Evolutionary conservation across 2,329 filamentous ascomycete genomes (phyloP).

Genomic region (Claviceps arundinis): DNA sequence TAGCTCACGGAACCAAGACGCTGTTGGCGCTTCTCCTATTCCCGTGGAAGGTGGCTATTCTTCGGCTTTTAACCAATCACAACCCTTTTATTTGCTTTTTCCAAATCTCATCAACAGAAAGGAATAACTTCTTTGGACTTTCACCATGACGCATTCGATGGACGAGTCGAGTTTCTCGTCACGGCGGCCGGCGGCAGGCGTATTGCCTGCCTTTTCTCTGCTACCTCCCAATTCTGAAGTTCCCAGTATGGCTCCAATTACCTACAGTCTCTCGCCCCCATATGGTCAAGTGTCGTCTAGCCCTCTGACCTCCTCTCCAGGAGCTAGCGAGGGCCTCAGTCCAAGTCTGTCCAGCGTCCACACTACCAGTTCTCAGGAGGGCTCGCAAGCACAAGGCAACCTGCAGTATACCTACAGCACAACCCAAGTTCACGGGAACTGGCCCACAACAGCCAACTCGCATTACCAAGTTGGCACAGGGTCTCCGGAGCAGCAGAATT

Average conservation of each 20-base stretch:
- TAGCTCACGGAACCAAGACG: neutral
- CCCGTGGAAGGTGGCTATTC: neutral
- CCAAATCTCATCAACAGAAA: neutral
- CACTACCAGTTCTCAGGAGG: constrained; percentile 39
- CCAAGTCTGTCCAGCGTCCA: constrained; percentile 48
- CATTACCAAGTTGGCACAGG: constrained; percentile 41
- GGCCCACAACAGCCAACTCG: constrained; percentile 39
- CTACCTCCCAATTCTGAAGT: constrained; percentile 23
- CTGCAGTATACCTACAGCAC: constrained; percentile 34
- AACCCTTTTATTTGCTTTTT: neutral
- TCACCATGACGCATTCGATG: constrained; percentile 10
- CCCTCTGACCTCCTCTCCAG: constrained; percentile 26
- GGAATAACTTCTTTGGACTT: neutral
- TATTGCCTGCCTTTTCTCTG: constrained; percentile 22
- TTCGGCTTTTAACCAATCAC: neutral
- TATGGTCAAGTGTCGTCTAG: constrained; percentile 15
- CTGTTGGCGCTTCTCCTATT: neutral
- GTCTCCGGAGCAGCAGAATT: constrained; percentile 16
- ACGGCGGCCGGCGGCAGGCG: constrained; percentile 20
- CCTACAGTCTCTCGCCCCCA: constrained; percentile 14
- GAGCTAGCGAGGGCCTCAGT: constrained; percentile 47
- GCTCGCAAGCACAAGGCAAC: constrained; percentile 39
- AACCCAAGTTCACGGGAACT: constrained; percentile 39
- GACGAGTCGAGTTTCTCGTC: constrained; percentile 20
- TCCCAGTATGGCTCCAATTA: constrained; percentile 19